A percentile compares a stretch with the other conserved stretches of the same genome.
Evolutionary conservation across 2,329 filamentous ascomycete genomes (phyloP).

Genomic region (Fusarium lateritium): DNA sequence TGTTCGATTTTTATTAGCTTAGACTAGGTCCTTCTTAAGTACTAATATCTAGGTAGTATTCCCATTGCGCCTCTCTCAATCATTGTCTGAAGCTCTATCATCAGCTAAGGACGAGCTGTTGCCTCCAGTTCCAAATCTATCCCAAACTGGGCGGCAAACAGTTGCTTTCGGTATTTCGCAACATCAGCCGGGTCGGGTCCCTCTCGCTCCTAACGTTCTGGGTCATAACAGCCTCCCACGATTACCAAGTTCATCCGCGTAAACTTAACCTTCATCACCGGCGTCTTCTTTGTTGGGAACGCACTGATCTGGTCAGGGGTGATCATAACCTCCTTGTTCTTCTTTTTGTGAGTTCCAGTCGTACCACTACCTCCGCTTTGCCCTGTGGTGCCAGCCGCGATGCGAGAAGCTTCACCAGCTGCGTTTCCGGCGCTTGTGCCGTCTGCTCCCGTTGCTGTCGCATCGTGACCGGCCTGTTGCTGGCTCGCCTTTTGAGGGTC

Average conservation of each 20-base stretch:
- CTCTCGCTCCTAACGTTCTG: constrained; percentile 59
- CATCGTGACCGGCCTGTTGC: constrained; percentile 61
- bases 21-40: too few species aligned
- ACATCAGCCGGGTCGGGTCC: constrained; percentile 27
- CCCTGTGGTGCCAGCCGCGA: constrained; percentile 46
- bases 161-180: constrained; percentile 24
- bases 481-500: constrained; percentile 72
- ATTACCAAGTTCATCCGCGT: constrained; percentile 96
- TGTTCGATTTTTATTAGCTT: too few species aligned
- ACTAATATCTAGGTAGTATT: neutral
- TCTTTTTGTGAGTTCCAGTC: constrained; percentile 73
- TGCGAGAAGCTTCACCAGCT: constrained; percentile 50
- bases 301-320: constrained; percentile 94
- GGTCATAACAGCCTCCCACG: constrained; percentile 81
- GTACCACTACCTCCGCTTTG: constrained; percentile 50
- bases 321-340: constrained; percentile 90
- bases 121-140: constrained; percentile 35
- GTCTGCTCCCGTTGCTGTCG: constrained; percentile 60
- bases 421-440: constrained; percentile 53
- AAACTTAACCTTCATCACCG: constrained; percentile 92
- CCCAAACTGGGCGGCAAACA: constrained; percentile 39
- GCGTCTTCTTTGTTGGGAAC: constrained; percentile 96
- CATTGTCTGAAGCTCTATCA: neutral
- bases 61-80: neutral
- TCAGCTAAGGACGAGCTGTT: constrained; percentile 2